Conservation (phyloP, 768 basidiomycete species). For the Suillus clintonianus region DNA sequence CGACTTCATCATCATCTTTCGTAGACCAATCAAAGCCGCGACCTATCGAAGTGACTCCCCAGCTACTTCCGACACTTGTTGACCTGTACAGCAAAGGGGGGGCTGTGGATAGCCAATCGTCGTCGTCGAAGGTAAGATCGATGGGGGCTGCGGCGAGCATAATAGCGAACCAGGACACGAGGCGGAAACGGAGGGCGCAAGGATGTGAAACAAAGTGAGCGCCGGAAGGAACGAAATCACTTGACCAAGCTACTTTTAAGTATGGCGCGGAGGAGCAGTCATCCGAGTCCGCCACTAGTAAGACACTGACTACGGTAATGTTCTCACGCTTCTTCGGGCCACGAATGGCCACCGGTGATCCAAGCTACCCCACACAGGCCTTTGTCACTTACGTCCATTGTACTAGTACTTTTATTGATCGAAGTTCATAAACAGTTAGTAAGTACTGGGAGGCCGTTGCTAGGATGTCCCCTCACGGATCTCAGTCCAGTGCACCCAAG, state of each 20-base stretch:
- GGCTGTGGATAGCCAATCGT: slow-evolving; percentile 63
- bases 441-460: neutral
- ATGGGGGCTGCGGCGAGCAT: slow-evolving; percentile 65
- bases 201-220: slow-evolving; percentile 3
- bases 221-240: neutral
- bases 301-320: neutral
- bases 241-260: neutral
- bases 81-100: slow-evolving; percentile 56
- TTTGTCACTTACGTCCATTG: neutral
- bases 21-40: slow-evolving; percentile 78
- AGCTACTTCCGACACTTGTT: slow-evolving; percentile 73
- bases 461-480: neutral
- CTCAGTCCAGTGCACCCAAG: neutral
- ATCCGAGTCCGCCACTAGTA: neutral
- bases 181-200: neutral
- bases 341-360: neutral
- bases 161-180: slow-evolving; percentile 3
- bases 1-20: slow-evolving; percentile 33
- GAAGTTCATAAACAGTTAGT: neutral
- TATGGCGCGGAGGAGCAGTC: neutral
- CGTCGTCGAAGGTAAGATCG: slow-evolving; percentile 67
- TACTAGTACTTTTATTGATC: neutral
- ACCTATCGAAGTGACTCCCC: slow-evolving; percentile 84
- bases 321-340: slow-evolving; percentile 4
- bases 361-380: neutral